Base-by-base conservation (phyloP, 2,329 filamentous ascomycete genomes). In the Colletotrichum filicis region DNA sequence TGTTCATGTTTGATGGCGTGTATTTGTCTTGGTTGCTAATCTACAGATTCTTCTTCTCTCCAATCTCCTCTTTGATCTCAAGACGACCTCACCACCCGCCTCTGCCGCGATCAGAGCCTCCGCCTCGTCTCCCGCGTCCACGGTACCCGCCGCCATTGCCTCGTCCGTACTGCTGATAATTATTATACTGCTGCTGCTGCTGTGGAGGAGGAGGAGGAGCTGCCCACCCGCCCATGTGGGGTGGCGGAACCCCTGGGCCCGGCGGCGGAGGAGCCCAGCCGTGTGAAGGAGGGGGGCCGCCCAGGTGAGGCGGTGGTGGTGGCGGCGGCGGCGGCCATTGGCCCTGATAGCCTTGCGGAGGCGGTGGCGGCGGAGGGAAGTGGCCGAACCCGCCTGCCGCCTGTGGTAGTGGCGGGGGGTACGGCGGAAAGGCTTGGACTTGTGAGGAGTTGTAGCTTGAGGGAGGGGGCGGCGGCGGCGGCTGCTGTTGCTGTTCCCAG, bases 271-370 rank as follows among this genome's bases (percentile, higher is more conserved):
- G 72, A 35, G 73, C 66, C 77, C 77, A 78, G 58, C 61, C 72
- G 19, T 67, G 71, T n/a, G 69, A 65, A 12, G 71, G 30, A 7
- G 49, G 62, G 37, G 65, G 66, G 6, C 67, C 65, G 7, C 75
- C 75, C 30, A 68, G 63, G 14, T 69, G 74, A 28, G 79, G 79
- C 1, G 66, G 59, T 1, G 66, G 59, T 4, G 80, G 82, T 0
- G 80, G 80, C 1, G 79, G 80, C 6, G 84, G 83, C 4, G 79
- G 80, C 5, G 84, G 85, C 85, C 85, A 87, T 12, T 81, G 80
- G 2, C 84, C 85, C 61, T 81, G 79, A 64, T 83, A 86, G 5
- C 83, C 83, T 16, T 76, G 76, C 11, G 83, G 83, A 0, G 80
- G 83, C 6, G 82, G 84, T 4, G 82, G 82, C 1, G 80, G 80